Evolutionary conservation across 2,329 filamentous ascomycete genomes (phyloP), one percentile per base, ranked within the genome.

Genomic region (Didymosphaeria variabile): DNA sequence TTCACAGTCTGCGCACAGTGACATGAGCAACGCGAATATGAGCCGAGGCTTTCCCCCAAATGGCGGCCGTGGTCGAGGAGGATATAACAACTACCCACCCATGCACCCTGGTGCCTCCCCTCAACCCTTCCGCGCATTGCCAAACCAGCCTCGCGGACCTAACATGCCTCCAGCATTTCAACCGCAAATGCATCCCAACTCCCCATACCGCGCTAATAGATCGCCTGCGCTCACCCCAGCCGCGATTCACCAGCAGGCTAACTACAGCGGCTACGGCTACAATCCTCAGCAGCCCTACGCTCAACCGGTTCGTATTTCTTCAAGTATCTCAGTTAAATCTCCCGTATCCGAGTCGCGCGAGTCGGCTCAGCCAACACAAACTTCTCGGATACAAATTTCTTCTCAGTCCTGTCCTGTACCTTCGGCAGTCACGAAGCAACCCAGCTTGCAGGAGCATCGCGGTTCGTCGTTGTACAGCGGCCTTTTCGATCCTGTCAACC

Each of bases 1-100:
- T 32, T 90, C 90, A 40, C 93, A 95, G 74, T 96, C 92, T 23
- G 86, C 88, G 66, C 91, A 94, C 78, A 88, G 87, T 76, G 91
- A 94, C 66, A 86, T 90, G 79, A 87, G 85, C 77, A 88, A 86
- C 86, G 87, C 74, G 66, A 81, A 79, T 71, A 79, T 83, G 76
- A 70, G 74, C 63, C 74, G 76, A 15, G 72, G 75, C 42, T 83
- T 79, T 62, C 70, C 74, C 26, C 76, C 79, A 13, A 77, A 76
- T 59, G 82, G 79, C 62, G 79, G 80, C 66, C 84, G 83, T 51
- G 84, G 83, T 61, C 85, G 87, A 65, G 85, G 85, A 66, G 82
- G 83, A 63, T 72, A 63, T 66, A 81, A 60, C 42, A 85, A 84
- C 71, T 83, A 86, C 62, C 82, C 81, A 55, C 74, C 73, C 57